A percentile compares a stretch with the other conserved stretches of the same genome.
These are phyloP conservation scores for Termitomyces sp. DNA, from an alignment of 768 basidiomycete genomes.

Conservation along the genomic window DNA sequence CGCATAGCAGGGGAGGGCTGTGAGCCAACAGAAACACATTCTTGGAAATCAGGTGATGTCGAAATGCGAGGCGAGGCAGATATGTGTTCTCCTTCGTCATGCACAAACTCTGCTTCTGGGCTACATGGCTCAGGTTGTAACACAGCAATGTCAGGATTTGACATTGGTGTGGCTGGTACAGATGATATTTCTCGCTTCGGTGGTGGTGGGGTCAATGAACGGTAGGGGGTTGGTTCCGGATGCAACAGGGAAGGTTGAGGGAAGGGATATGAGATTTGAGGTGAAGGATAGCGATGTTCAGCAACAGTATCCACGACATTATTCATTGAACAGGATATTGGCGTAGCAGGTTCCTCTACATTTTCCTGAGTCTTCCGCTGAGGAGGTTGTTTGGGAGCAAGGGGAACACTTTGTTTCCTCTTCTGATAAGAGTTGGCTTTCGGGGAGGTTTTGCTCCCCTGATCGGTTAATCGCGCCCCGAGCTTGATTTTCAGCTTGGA, in stretches of 20 bases:
- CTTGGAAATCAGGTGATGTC: constrained; percentile 4
- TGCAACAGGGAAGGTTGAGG: not conserved
- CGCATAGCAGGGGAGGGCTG: constrained; percentile 2
- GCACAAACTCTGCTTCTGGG: constrained; percentile 6
- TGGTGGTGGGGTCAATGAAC: not conserved
- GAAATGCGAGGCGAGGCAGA: not conserved
- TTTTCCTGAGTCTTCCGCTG: not conserved
- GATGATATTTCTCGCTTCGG: not conserved
- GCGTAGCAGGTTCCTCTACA: not conserved
- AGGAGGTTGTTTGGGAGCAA: constrained; percentile 14
- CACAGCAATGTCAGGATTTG: constrained; percentile 25
- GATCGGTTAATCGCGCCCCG: constrained; percentile 12
- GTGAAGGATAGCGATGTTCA: not conserved
- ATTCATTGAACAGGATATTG: not conserved
- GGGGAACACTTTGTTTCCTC: constrained; percentile 13
- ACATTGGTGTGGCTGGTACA: constrained; percentile 17
- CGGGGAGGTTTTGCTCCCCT: constrained; percentile 19
- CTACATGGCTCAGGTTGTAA: constrained; percentile 8
- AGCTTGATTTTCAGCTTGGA: constrained; percentile 34
- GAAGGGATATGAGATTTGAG: not conserved
- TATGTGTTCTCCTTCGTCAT: not conserved
- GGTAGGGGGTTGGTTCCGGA: not conserved
- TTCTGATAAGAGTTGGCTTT: constrained; percentile 22
- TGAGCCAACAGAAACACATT: not conserved
- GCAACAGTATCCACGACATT: not conserved